Evolutionary conservation across 2,329 filamentous ascomycete genomes (phyloP).

Genomic region (Microdochium paspali): DNA sequence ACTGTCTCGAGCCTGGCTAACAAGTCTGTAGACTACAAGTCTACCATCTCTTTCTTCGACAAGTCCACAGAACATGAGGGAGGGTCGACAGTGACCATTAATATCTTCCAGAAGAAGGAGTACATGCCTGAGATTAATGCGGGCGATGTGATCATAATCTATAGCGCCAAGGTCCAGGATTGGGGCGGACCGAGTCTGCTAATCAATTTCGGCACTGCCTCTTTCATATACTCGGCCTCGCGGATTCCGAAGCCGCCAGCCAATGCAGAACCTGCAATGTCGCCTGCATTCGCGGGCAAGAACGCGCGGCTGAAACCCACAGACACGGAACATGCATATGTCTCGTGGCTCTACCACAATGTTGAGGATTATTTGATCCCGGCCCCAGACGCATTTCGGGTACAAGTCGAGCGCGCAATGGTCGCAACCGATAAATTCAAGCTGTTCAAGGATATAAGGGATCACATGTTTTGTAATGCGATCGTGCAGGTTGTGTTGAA

Average conservation of each 20-base stretch:
- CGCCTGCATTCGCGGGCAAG: conserved; percentile 3
- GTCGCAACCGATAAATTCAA: conserved; percentile 48
- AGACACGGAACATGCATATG: conserved; percentile 29
- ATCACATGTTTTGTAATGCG: conserved; percentile 54
- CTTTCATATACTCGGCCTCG: conserved; percentile 32
- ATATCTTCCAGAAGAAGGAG: conserved; percentile 47
- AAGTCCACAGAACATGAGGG: conserved; percentile 35
- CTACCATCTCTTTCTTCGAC: conserved; percentile 52
- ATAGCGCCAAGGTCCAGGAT: conserved; percentile 39
- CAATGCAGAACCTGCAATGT: conserved; percentile 24
- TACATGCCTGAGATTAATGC: conserved; percentile 37
- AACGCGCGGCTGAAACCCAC: conserved; percentile 1
- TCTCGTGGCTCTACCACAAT: conserved; percentile 36
- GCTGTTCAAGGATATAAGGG: conserved; percentile 53
- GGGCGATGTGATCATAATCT: conserved; percentile 58
- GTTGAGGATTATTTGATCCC: conserved; percentile 35
- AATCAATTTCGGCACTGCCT: conserved; percentile 27
- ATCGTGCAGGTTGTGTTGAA: conserved; percentile 58
- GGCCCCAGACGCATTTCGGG: conserved; percentile 29
- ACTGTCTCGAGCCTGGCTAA: conserved; percentile 2
- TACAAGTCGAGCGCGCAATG: conserved; percentile 24
- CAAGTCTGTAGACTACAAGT: conserved; percentile 43
- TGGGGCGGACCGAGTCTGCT: conserved; percentile 30
- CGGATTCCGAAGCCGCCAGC: conserved; percentile 29
- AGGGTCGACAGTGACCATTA: conserved; percentile 32